Percentiles rank a stretch among this genome's conserved stretches.
Evolutionary conservation across 2,329 filamentous ascomycete species (phyloP).

Genomic region (Claviceps sp.): DNA sequence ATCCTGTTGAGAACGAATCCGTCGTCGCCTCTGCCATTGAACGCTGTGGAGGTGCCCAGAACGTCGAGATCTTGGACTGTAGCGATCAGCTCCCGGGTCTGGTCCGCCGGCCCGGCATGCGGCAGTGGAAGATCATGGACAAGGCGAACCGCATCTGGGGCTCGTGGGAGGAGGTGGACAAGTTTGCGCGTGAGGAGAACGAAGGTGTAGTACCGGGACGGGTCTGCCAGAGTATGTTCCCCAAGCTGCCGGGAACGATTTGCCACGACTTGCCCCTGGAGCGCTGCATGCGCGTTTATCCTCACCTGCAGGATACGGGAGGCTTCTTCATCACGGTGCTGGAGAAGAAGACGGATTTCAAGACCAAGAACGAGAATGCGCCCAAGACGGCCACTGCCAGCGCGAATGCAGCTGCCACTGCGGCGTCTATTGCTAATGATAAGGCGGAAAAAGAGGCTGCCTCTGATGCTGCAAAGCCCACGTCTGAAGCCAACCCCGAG

Average conservation of each 20-base stretch:
- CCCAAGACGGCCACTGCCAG: conserved; percentile 20
- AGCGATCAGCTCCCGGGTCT: conserved; percentile 63
- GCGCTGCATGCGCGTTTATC: conserved; percentile 85
- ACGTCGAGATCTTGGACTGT: conserved; percentile 77
- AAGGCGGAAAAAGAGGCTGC: conserved; percentile 13
- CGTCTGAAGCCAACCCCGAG: conserved; percentile 15
- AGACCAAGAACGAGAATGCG: conserved; percentile 55
- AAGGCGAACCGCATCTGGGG: conserved; percentile 68
- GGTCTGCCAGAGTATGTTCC: conserved; percentile 74
- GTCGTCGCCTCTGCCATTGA: conserved; percentile 81
- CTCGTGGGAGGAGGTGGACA: conserved; percentile 69
- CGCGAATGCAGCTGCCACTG: conserved; percentile 4
- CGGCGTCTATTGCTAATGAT: conserved; percentile 2
- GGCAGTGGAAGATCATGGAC: conserved; percentile 82
- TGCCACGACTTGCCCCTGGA: conserved; percentile 64
- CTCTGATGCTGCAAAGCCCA: conserved; percentile 9
- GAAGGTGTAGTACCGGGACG: conserved; percentile 45
- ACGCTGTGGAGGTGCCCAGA: conserved; percentile 69
- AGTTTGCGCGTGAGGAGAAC: conserved; percentile 47
- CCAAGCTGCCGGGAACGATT: conserved; percentile 38
- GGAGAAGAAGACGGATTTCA: conserved; percentile 82
- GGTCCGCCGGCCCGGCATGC: conserved; percentile 64
- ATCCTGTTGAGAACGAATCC: conserved; percentile 93
- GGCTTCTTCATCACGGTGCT: conserved; percentile 95
- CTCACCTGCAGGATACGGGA: conserved; percentile 90